phyloP scores from a whole-genome alignment of 169 alveolate genomes.

The Prorocentrum cordatum region DNA sequence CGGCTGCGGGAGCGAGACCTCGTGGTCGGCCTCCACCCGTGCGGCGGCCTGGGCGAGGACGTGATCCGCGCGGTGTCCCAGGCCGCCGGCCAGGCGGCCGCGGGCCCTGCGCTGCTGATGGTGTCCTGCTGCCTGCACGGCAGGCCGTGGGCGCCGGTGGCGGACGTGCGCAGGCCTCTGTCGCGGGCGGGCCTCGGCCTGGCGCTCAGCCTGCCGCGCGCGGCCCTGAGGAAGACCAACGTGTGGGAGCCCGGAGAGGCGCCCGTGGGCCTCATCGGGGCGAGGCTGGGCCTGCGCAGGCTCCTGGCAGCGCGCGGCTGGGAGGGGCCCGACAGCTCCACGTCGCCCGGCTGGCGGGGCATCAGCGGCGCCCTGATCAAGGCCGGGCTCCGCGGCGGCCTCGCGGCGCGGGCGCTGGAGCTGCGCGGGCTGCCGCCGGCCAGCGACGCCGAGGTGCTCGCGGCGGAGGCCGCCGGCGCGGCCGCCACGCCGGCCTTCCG shows the following conservation, averaged over 20 bases:
- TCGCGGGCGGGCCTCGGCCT: neutral
- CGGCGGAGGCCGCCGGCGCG: neutral
- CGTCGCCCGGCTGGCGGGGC: no score
- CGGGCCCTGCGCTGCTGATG: neutral
- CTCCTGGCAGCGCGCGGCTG: neutral
- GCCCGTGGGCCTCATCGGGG: neutral
- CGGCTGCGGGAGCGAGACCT: neutral
- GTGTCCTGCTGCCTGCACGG: constrained; percentile 7
- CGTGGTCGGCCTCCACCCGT: constrained; percentile 27
- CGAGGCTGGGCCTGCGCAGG: neutral
- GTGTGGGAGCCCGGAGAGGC: neutral
- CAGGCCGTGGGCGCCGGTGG: neutral
- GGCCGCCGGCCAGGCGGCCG: no score
- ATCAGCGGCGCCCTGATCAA: no score
- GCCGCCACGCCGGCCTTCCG: neutral
- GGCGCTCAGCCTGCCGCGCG: neutral
- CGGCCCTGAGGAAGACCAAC: constrained; percentile 1
- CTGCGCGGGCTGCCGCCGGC: neutral
- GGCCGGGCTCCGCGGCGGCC: no score
- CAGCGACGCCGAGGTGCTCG: neutral
- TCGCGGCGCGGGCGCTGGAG: neutral
- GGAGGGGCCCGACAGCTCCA: no score
- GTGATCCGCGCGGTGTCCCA: no score
- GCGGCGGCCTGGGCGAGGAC: constrained; percentile 54
- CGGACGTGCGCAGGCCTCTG: neutral